phyloP scores from a whole-genome alignment of 345 rosid genomes.

The Physaria fendleri region DNA sequence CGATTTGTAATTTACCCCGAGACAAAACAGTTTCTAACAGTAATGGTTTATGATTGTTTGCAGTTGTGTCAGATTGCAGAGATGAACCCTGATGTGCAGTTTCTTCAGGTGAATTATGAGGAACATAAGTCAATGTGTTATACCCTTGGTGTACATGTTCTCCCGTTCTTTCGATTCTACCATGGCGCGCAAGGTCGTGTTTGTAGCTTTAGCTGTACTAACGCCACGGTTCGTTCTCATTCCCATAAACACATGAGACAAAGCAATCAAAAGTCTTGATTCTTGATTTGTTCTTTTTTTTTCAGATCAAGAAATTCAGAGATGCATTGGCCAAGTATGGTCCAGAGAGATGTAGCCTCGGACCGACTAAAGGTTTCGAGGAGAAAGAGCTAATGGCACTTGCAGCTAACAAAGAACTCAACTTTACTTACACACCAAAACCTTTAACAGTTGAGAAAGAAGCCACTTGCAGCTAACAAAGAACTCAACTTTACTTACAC shows the following conservation, averaged over 20 bases:
- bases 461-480: constrained; percentile 52
- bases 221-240: constrained; percentile 76
- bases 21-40: too few species aligned
- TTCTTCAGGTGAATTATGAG: constrained; percentile 87
- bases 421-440: constrained; percentile 59
- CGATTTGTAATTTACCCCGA: not conserved
- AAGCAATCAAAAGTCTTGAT: not conserved
- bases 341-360: constrained; percentile 73
- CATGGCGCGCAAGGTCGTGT: constrained; percentile 84
- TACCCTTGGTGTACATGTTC: constrained; percentile 84
- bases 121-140: constrained; percentile 95
- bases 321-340: constrained; percentile 83
- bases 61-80: constrained; percentile 87
- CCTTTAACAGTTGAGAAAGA: constrained; percentile 22
- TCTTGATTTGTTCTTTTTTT: not conserved
- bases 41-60: too few species aligned
- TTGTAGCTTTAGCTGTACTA: constrained; percentile 94
- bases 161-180: constrained; percentile 86
- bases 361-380: constrained; percentile 76
- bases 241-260: not conserved
- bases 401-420: constrained; percentile 75
- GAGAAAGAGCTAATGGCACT: constrained; percentile 86
- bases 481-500: constrained; percentile 70
- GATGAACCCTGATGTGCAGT: constrained; percentile 65
- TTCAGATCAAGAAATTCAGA: constrained; percentile 84